Conservation (phyloP, 257 asterid species). For the Nicotiana paniculata region DNA sequence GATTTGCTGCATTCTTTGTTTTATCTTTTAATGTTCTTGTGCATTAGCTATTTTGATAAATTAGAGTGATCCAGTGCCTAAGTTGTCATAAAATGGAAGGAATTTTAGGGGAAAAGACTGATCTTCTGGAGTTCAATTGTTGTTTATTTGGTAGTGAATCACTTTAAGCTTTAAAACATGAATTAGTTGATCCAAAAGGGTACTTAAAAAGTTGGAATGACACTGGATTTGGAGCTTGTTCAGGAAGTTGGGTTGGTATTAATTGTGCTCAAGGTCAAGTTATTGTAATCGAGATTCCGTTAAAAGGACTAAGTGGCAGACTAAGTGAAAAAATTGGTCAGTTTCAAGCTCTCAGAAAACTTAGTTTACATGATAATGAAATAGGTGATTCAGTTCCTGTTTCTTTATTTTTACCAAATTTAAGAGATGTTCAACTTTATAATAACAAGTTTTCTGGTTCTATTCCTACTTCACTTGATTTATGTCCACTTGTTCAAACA, state of each 20-base stretch:
- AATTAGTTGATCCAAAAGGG: too few relatives aligned
- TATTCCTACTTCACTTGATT: conserved; percentile 72
- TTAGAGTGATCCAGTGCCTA: background rate
- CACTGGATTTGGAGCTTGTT: too few relatives aligned
- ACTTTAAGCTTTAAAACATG: too few relatives aligned
- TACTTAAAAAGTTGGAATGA: too few relatives aligned
- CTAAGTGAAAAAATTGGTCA: too few relatives aligned
- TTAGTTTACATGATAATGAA: too few relatives aligned
- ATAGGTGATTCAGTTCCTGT: conserved; percentile 54
- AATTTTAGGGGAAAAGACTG: background rate
- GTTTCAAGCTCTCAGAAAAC: too few relatives aligned
- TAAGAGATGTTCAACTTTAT: conserved; percentile 80
- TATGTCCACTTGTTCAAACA: conserved; percentile 60
- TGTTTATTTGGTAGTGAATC: too few relatives aligned
- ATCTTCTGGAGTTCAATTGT: background rate
- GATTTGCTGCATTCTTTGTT: background rate
- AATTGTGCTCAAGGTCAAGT: too few relatives aligned
- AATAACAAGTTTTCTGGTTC: conserved; percentile 63
- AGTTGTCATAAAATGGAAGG: background rate
- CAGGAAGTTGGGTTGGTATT: too few relatives aligned
- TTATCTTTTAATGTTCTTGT: background rate
- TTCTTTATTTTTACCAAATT: conserved; percentile 56
- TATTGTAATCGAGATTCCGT: too few relatives aligned
- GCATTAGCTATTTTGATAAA: background rate
- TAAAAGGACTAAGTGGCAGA: too few relatives aligned